Evolutionary conservation across 805 yeast species (phyloP), one percentile per base, ranked within the genome.

Genomic region (Barnettozyma populi): DNA sequence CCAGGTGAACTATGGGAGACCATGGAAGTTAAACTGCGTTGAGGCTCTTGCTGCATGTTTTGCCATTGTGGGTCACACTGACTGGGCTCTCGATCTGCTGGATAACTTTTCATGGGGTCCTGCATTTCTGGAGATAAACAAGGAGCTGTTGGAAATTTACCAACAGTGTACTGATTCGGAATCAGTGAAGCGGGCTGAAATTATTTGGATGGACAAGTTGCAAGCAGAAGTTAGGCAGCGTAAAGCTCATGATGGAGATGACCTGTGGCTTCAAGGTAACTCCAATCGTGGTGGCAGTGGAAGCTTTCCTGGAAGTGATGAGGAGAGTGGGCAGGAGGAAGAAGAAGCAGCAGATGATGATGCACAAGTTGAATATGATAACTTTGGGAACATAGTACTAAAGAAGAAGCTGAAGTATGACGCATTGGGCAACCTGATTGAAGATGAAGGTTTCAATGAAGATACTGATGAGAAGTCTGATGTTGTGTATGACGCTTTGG

Each of bases 1-100:
- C 63, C 95, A 96, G 27, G 98, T 95, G 7, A 94, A 94, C 65
- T 94, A 94, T 59, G 99, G 99, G 5, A 76, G 85, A 57, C 97
- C 99, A 0, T 90, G 97, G 98, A 78, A 82, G 57, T 70, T 94
- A 48, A 94, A 94, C 66, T 94, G 99, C 66, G 99, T 89, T 6
- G 99, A 94, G 64, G 99, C 99, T 0, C 69, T 94, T 36, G 99
- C 99, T 2, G 98, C 99, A 0, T 89, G 97, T 60, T 85, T 94
- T 61, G 96, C 96, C 1, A 90, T 94, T 48, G 92, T 90, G 2
- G 98, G 97, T 0, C 90, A 81, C 54, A 69, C 70, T 39, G 97
- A 90, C 54, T 89, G 95, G 95, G 98, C 99, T 0, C 77, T 74
- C 19, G 75, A 78, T 51, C 73, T 92, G 16, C 67, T 94, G 52